These are phyloP conservation scores for Candida hungchunana DNA, from an alignment of 805 yeast species.

Conservation along the genomic window DNA sequence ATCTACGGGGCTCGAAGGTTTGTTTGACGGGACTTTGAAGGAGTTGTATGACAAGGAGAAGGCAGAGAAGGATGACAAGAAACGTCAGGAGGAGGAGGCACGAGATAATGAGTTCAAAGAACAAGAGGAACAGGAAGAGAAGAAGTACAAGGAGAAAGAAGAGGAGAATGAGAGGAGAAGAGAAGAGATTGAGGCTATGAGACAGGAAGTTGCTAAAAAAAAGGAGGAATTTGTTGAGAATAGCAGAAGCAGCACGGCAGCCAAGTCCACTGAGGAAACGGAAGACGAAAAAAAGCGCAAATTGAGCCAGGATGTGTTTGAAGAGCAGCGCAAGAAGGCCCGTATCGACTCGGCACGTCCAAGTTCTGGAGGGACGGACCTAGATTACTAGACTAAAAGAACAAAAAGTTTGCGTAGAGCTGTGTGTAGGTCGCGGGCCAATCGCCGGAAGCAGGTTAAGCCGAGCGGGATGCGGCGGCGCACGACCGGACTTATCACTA, in stretches of 20 bases:
- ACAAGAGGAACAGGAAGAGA: background rate
- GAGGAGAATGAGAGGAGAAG: background rate
- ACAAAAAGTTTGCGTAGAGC: too few species aligned
- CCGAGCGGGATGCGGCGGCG: conserved; percentile 8
- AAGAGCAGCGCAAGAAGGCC: conserved; percentile 18
- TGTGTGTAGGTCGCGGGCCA: background rate
- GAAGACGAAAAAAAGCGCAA: conserved; percentile 20
- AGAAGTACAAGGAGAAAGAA: conserved; percentile 8
- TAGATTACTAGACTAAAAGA: conserved; percentile 23
- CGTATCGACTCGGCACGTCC: conserved; percentile 11
- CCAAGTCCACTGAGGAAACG: conserved; percentile 1
- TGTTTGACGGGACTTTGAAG: conserved; percentile 30
- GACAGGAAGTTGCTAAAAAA: too few species aligned
- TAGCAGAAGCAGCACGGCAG: conserved; percentile 1
- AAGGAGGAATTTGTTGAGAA: background rate
- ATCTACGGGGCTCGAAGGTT: conserved; percentile 33
- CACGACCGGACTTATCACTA: conserved; percentile 18
- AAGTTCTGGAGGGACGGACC: conserved; percentile 6
- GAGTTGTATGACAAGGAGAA: conserved; percentile 14
- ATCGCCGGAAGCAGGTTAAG: background rate
- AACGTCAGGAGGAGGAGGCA: conserved; percentile 6
- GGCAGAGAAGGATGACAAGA: conserved; percentile 9
- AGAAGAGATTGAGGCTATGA: background rate
- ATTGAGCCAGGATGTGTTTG: conserved; percentile 17
- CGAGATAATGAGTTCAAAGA: conserved; percentile 2